Evolutionary conservation across 371 early-diverging fungal species (phyloP).

Genomic region (Circinella minor): DNA sequence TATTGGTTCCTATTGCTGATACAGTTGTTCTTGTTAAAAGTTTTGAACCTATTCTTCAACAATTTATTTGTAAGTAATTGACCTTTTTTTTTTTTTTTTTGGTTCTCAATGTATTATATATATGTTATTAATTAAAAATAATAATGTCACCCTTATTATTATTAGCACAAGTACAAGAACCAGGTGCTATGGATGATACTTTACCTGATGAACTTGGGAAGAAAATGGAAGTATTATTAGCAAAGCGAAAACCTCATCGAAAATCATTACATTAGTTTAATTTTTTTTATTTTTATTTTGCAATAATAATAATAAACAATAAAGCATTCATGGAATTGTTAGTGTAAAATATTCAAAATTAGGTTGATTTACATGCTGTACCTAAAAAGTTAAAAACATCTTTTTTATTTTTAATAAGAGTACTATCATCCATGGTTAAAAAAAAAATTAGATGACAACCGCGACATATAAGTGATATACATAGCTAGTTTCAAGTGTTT

Average conservation of each 20-base stretch:
- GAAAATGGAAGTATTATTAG: neutral
- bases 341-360: too few relatives aligned
- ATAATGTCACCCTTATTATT: neutral
- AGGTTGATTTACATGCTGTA: too few relatives aligned
- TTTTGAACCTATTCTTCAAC: constrained; percentile 6
- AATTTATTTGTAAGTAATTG: constrained; percentile 4
- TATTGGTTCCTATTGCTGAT: constrained; percentile 51
- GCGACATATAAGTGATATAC: too few relatives aligned
- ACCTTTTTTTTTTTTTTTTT: too few relatives aligned
- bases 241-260: constrained; percentile 6
- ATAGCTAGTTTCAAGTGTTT: too few relatives aligned
- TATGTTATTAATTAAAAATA: neutral
- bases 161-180: neutral
- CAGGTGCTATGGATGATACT: neutral
- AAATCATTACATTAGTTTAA: neutral
- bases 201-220: neutral
- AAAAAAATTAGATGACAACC: too few relatives aligned
- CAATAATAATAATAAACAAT: neutral
- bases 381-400: too few relatives aligned
- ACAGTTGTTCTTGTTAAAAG: constrained; percentile 32
- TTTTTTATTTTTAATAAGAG: too few relatives aligned
- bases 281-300: too few relatives aligned
- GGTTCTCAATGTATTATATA: neutral
- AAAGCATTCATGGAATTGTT: too few relatives aligned
- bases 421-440: too few relatives aligned